These are phyloP conservation scores for Apostasia ramifera DNA, from an alignment of 106 monocot species.

Conservation along the genomic window DNA sequence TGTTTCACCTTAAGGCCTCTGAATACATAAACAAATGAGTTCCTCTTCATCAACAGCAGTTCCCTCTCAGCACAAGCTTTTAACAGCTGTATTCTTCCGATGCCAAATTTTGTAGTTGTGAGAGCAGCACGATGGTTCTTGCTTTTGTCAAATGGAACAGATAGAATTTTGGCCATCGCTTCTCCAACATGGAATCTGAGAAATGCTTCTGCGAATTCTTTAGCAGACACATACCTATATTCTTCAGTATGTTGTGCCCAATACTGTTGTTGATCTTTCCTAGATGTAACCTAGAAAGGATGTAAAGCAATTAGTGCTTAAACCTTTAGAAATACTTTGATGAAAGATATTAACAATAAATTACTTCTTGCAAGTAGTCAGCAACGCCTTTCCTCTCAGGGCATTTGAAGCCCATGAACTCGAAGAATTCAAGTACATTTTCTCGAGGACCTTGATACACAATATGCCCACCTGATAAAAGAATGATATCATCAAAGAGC, in stretches of 20 bases:
- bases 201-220: slow-evolving; percentile 1
- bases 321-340: background rate
- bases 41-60: background rate
- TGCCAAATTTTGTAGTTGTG: background rate
- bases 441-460: slow-evolving; percentile 46
- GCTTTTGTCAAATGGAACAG: slow-evolving; percentile 1
- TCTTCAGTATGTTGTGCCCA: background rate
- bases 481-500: slow-evolving; percentile 64
- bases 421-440: slow-evolving; percentile 16
- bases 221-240: background rate
- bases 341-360: no score
- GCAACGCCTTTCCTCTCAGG: no score
- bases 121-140: slow-evolving; percentile 6
- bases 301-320: background rate
- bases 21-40: background rate
- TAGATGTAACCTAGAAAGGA: background rate
- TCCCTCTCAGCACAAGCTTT: background rate
- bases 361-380: slow-evolving; percentile 17
- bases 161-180: background rate
- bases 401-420: no score
- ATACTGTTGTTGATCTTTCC: slow-evolving; percentile 3
- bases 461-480: slow-evolving; percentile 35
- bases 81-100: background rate
- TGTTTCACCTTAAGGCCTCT: background rate
- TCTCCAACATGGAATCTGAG: background rate